A percentile compares a stretch with the other conserved stretches of the same genome.
Conservation (phyloP, 148 eudicot genomes). For the Persicaria maculosa region DNA sequence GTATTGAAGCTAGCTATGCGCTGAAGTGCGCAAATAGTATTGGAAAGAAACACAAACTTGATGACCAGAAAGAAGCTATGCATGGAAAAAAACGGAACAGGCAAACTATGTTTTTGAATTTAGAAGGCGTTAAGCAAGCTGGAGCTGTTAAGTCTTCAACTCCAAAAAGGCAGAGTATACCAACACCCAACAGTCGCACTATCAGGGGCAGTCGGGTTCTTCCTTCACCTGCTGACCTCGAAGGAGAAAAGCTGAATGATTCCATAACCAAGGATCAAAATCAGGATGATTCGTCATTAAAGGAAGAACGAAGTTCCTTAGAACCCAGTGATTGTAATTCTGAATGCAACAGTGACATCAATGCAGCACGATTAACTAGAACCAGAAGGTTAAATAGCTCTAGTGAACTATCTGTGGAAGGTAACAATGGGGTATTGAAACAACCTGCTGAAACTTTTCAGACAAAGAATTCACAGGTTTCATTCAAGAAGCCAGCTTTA, state of each 20-base stretch:
- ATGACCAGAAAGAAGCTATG: conserved; percentile 89
- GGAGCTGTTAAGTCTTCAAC: conserved; percentile 59
- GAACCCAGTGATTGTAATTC: conserved; percentile 68
- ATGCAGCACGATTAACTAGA: conserved; percentile 50
- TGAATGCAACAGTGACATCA: conserved; percentile 66
- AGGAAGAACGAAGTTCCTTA: conserved; percentile 44
- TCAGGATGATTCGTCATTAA: conserved; percentile 56
- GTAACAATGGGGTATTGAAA: conserved; percentile 41
- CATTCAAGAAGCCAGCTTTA: conserved; percentile 46
- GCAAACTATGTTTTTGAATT: conserved; percentile 81
- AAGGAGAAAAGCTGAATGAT: conserved; percentile 70
- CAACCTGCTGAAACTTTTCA: conserved; percentile 54
- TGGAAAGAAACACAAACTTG: conserved; percentile 68
- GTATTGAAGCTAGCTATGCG: conserved; percentile 71
- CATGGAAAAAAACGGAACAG: conserved; percentile 82
- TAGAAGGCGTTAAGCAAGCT: conserved; percentile 90
- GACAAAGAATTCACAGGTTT: conserved; percentile 41
- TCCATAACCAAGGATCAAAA: conserved; percentile 40
- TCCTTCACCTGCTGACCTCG: conserved; percentile 32
- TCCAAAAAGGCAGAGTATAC: conserved; percentile 68
- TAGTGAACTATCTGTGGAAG: conserved; percentile 46
- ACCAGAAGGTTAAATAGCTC: conserved; percentile 64
- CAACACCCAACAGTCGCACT: conserved; percentile 43
- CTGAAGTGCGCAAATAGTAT: conserved; percentile 53
- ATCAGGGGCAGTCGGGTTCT: conserved; percentile 44